Evolutionary conservation across 495 filamentous ascomycete species (phyloP).

Genomic region (Tuber borchii): DNA sequence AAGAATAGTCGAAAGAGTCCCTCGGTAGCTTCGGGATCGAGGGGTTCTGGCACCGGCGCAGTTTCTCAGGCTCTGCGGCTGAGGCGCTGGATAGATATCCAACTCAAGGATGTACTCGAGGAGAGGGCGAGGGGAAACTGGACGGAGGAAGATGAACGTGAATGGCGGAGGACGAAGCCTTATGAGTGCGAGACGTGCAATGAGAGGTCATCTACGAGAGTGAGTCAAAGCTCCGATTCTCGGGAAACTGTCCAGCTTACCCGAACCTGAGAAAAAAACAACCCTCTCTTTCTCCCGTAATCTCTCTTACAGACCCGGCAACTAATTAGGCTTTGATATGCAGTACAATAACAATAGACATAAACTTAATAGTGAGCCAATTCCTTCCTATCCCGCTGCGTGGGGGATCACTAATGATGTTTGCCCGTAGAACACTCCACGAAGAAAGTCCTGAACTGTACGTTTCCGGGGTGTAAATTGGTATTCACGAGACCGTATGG

Average conservation of each 20-base stretch:
- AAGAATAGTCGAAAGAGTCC: conserved; percentile 31
- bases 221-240: conserved; percentile 15
- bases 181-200: conserved; percentile 36
- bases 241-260: neutral
- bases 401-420: neutral
- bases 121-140: conserved; percentile 36
- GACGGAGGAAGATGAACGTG: conserved; percentile 37
- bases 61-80: conserved; percentile 37
- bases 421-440: conserved; percentile 26
- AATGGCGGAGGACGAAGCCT: conserved; percentile 38
- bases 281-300: neutral
- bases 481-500: conserved; percentile 36
- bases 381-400: neutral
- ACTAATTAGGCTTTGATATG: conserved; percentile 13
- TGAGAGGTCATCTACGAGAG: conserved; percentile 36
- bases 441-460: conserved; percentile 36
- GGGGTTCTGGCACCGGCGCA: conserved; percentile 21
- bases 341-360: conserved; percentile 40
- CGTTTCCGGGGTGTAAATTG: conserved; percentile 38
- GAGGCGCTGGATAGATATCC: conserved; percentile 39
- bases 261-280: neutral
- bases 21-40: conserved; percentile 22
- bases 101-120: conserved; percentile 38
- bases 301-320: conserved; percentile 5
- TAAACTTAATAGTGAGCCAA: conserved; percentile 35